Conservation (phyloP, 345 rosid species). For the Pistacia integerrima region DNA sequence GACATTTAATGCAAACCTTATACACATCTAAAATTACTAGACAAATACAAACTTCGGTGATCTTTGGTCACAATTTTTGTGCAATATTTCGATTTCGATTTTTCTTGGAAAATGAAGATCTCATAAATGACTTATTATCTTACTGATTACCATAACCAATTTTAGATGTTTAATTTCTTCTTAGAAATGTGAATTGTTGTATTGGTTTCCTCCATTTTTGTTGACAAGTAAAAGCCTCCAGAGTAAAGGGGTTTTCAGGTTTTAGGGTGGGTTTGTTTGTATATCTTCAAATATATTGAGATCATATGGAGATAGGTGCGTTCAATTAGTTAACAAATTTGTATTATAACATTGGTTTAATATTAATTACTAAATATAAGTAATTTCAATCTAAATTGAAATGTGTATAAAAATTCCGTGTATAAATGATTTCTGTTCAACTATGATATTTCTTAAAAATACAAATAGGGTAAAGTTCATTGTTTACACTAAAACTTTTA, state of each 20-base stretch:
- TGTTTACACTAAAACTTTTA: not conserved
- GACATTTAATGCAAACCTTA: conserved; percentile 3
- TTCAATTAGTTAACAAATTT: not conserved
- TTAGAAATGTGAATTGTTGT: not conserved
- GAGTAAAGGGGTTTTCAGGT: conserved; percentile 9
- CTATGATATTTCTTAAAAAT: no score
- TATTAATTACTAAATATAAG: no score
- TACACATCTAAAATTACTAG: not conserved
- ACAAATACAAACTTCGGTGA: conserved; percentile 16
- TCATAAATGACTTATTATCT: conserved; percentile 16
- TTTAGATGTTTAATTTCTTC: not conserved
- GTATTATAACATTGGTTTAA: no score
- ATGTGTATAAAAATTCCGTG: no score
- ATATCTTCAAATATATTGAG: not conserved
- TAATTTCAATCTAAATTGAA: no score
- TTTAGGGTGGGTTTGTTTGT: conserved; percentile 8
- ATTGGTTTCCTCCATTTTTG: conserved; percentile 16
- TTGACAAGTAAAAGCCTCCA: conserved; percentile 36
- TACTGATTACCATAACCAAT: conserved; percentile 12
- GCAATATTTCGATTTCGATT: conserved; percentile 17
- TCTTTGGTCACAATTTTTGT: conserved; percentile 3
- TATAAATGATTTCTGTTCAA: no score
- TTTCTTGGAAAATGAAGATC: conserved; percentile 29
- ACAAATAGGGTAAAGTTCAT: no score
- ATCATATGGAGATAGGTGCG: not conserved